Percentiles rank a stretch among this genome's conserved stretches.
These are phyloP conservation scores for Polyporus tsugae DNA, from an alignment of 1,284 basidiomycete genomes.

Conservation along the genomic window DNA sequence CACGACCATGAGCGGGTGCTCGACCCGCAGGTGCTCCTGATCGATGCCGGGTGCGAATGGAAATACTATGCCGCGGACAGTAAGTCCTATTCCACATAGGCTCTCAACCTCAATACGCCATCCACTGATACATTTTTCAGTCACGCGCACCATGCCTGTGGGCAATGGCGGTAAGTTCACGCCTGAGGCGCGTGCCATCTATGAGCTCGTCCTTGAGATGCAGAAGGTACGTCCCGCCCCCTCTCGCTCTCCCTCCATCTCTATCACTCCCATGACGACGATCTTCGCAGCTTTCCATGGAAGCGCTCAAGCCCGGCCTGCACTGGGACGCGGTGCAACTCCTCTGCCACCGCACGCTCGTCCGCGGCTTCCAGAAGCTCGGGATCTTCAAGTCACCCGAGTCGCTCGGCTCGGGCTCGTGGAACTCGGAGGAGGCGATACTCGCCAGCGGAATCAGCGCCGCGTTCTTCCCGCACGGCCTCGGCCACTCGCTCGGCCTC, in stretches of 20 bases:
- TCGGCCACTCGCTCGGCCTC: conserved; percentile 89
- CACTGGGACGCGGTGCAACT: conserved; percentile 91
- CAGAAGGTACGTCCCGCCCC: conserved; percentile 64
- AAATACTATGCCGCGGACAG: conserved; percentile 83
- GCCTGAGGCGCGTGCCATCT: conserved; percentile 79
- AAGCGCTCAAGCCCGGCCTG: conserved; percentile 67
- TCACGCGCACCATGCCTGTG: conserved; percentile 86
- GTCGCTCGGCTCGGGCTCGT: conserved; percentile 55
- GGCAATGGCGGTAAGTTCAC: conserved; percentile 92
- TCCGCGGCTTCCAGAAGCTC: conserved; percentile 81
- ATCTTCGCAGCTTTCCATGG: conserved; percentile 67
- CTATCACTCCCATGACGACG: not conserved
- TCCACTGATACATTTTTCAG: conserved; percentile 36
- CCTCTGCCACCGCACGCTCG: conserved; percentile 79
- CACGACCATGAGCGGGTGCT: conserved; percentile 53
- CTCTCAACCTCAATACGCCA: not conserved
- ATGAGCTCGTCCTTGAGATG: conserved; percentile 88
- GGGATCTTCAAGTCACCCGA: conserved; percentile 80
- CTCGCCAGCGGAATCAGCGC: conserved; percentile 78
- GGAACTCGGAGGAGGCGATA: conserved; percentile 72
- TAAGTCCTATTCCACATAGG: conserved; percentile 38
- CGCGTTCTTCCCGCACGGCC: conserved; percentile 92
- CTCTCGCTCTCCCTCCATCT: conserved; percentile 1
- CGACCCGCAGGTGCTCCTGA: conserved; percentile 83
- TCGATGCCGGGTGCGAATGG: conserved; percentile 94